A percentile compares a stretch with the other conserved stretches of the same genome.
Conservation (phyloP, 495 filamentous ascomycete species). For the Aspergillus saccharolyticus region DNA sequence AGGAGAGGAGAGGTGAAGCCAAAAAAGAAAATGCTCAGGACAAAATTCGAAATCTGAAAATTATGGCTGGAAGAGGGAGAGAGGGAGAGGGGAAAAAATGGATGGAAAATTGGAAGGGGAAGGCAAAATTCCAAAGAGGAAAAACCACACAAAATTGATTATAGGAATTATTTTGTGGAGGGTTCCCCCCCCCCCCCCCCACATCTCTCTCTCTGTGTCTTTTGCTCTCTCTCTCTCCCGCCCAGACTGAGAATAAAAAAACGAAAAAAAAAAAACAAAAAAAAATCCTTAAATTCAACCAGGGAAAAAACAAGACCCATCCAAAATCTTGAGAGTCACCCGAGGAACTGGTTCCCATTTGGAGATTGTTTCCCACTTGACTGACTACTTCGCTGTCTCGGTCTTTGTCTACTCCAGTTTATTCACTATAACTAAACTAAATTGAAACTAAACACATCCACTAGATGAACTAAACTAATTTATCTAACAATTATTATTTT, state of each 20-base stretch:
- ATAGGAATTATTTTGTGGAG: too few relatives aligned
- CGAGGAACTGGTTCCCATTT: conserved; percentile 40
- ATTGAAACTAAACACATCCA: too few relatives aligned
- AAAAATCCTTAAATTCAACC: too few relatives aligned
- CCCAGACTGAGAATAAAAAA: conserved; percentile 6
- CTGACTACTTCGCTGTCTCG: too few relatives aligned
- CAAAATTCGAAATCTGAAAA: background rate
- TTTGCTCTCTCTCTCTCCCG: too few relatives aligned
- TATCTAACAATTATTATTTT: conserved; percentile 13
- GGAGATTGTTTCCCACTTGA: conserved; percentile 15
- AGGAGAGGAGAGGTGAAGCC: conserved; percentile 20
- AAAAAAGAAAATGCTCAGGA: background rate
- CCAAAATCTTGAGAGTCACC: conserved; percentile 25
- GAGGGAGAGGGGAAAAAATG: background rate
- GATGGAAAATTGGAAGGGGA: background rate
- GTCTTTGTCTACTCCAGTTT: background rate
- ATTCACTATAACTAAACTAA: background rate
- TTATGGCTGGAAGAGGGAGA: too few relatives aligned
- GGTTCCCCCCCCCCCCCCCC: background rate
- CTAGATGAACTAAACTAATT: background rate
- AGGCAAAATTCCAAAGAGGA: conserved; percentile 6
- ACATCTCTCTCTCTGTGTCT: too few relatives aligned
- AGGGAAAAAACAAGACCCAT: conserved; percentile 20
- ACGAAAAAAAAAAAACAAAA: conserved; percentile 14
- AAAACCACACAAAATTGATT: too few relatives aligned